A percentile compares a stretch with the other conserved stretches of the same genome.
Conservation (phyloP, 1,284 basidiomycete species). For the Marasmius sp. region DNA sequence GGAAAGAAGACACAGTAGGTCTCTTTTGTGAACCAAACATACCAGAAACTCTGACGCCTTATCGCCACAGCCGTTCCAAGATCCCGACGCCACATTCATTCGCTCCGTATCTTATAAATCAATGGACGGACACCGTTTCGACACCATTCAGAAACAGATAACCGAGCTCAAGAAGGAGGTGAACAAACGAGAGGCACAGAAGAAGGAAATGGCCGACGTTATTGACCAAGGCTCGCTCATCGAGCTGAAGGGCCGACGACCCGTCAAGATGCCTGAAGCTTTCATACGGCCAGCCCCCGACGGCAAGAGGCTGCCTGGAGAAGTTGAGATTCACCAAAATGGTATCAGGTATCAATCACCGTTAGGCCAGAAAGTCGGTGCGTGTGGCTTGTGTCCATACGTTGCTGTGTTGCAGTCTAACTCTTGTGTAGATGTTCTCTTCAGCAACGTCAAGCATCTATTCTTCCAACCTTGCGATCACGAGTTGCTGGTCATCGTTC, state of each 20-base stretch:
- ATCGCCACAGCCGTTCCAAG: slow-evolving; percentile 82
- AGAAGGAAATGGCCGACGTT: slow-evolving; percentile 97
- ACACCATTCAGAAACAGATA: slow-evolving; percentile 88
- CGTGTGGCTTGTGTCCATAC: slow-evolving; percentile 24
- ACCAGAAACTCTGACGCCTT: not conserved
- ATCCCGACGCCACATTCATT: slow-evolving; percentile 95
- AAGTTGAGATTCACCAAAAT: slow-evolving; percentile 97
- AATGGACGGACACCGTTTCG: slow-evolving; percentile 86
- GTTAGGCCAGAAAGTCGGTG: slow-evolving; percentile 89
- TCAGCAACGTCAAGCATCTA: slow-evolving; percentile 97
- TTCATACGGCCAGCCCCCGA: slow-evolving; percentile 93
- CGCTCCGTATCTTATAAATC: slow-evolving; percentile 95
- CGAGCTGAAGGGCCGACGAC: slow-evolving; percentile 85
- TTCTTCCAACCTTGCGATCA: slow-evolving; percentile 99
- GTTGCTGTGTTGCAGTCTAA: not conserved
- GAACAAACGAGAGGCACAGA: slow-evolving; percentile 95
- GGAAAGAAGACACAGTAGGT: slow-evolving; percentile 94
- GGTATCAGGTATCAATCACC: slow-evolving; percentile 93
- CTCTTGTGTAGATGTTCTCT: slow-evolving; percentile 74
- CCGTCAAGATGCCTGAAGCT: slow-evolving; percentile 85
- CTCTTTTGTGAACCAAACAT: not conserved
- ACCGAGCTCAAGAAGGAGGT: slow-evolving; percentile 96
- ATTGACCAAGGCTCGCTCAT: slow-evolving; percentile 91
- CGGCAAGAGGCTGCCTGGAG: slow-evolving; percentile 90
- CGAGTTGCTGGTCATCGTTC: slow-evolving; percentile 93